Conservation (phyloP, 371 early-diverging fungal genomes). For the Actinomortierella ambigua region DNA sequence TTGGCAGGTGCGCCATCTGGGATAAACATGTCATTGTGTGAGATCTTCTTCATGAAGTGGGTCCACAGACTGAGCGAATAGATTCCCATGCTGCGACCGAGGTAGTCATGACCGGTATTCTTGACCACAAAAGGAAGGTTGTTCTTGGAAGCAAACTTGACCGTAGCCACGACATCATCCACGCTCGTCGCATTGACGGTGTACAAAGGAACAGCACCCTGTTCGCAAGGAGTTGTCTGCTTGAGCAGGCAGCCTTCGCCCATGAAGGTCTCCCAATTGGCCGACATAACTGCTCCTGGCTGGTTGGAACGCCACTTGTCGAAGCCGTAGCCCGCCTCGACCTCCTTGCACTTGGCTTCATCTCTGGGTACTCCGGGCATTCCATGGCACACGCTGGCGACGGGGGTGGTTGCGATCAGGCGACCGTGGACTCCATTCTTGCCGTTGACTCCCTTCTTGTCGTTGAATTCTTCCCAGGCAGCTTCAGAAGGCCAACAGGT, state of each 20-base stretch:
- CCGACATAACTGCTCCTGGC: conserved; percentile 18
- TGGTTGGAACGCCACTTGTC: conserved; percentile 9
- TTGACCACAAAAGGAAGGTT: conserved; percentile 46
- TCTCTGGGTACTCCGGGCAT: conserved; percentile 25
- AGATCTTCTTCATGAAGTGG: conserved; percentile 35
- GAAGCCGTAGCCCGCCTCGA: conserved; percentile 20
- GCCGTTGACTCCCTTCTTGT: no score
- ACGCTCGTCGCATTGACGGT: neutral
- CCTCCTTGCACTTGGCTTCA: conserved; percentile 13
- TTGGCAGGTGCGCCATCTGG: conserved; percentile 7
- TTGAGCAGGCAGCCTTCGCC: neutral
- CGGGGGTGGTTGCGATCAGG: conserved; percentile 22
- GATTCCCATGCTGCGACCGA: conserved; percentile 40
- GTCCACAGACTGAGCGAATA: conserved; percentile 46
- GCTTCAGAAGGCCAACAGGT: conserved; percentile 21
- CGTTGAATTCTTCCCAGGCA: conserved; percentile 16
- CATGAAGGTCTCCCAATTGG: conserved; percentile 17
- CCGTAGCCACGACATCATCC: conserved; percentile 13
- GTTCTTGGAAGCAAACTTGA: conserved; percentile 40
- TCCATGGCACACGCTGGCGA: conserved; percentile 23
- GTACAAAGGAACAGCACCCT: neutral
- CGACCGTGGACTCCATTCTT: no score
- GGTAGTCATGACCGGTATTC: conserved; percentile 50
- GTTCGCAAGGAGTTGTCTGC: neutral
- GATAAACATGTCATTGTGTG: conserved; percentile 20